Conservation (phyloP, 805 yeast genomes). For the Saturnispora sanitii region DNA sequence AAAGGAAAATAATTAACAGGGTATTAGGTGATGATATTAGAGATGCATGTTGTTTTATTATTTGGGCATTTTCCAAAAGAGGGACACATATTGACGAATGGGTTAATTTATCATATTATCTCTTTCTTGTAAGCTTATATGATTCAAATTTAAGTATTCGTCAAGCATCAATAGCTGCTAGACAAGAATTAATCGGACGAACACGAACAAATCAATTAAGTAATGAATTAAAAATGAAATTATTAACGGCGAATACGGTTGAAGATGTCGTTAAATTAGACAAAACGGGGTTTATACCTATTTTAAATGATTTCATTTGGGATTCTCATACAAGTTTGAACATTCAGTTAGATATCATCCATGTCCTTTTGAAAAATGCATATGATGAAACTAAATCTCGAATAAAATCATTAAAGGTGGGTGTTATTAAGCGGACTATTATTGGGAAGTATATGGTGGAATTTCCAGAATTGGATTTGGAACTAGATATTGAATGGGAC, state of each 20-base stretch:
- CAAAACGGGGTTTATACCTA: too few species aligned
- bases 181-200: slow-evolving; percentile 80
- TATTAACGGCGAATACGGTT: neutral
- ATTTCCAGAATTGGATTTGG: too few species aligned
- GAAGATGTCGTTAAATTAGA: neutral
- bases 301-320: neutral
- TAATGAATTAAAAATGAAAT: neutral
- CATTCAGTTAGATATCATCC: neutral
- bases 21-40: slow-evolving; percentile 60
- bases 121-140: slow-evolving; percentile 48
- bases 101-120: slow-evolving; percentile 23
- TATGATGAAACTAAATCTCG: neutral
- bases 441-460: too few species aligned
- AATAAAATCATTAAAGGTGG: too few species aligned
- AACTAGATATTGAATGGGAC: neutral
- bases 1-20: slow-evolving; percentile 42
- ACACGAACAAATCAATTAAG: slow-evolving; percentile 26
- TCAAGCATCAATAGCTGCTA: slow-evolving; percentile 75
- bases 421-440: too few species aligned
- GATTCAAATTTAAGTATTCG: slow-evolving; percentile 70
- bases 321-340: neutral
- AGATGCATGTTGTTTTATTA: slow-evolving; percentile 75
- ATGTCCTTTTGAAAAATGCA: neutral
- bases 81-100: slow-evolving; percentile 5
- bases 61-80: slow-evolving; percentile 66